Conservation (phyloP, 305 asterid genomes). For the Fraxinus angustifolia region DNA sequence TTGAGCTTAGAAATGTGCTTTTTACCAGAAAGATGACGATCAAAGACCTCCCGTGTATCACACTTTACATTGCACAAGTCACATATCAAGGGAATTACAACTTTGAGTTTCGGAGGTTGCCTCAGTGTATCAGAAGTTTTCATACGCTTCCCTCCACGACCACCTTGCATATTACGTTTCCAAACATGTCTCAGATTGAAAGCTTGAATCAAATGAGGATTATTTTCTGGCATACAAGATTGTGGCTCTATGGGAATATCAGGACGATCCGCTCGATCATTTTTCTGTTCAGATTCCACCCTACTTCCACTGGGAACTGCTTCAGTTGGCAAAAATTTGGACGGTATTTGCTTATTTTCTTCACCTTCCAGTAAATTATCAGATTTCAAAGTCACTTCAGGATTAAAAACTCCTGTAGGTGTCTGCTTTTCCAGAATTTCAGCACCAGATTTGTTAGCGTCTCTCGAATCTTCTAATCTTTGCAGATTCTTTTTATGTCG, state of each 20-base stretch:
- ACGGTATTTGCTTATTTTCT: slow-evolving; percentile 3
- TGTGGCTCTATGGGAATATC: slow-evolving; percentile 6
- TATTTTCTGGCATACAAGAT: background rate
- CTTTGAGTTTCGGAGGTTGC: slow-evolving; percentile 21
- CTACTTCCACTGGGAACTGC: slow-evolving; percentile 9
- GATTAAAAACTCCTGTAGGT: slow-evolving; percentile 9
- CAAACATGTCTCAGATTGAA: slow-evolving; percentile 7
- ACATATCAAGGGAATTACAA: slow-evolving; percentile 26
- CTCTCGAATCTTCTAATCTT: slow-evolving; percentile 11
- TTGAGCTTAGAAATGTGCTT: slow-evolving; percentile 27
- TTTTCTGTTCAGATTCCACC: slow-evolving; percentile 4
- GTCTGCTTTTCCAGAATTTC: background rate
- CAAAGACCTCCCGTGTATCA: slow-evolving; percentile 24
- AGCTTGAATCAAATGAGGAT: background rate
- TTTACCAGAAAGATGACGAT: slow-evolving; percentile 25
- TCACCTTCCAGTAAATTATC: background rate
- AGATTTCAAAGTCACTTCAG: background rate
- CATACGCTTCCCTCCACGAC: slow-evolving; percentile 21
- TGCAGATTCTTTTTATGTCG: slow-evolving; percentile 30
- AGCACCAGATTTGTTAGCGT: background rate
- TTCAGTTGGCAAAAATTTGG: slow-evolving; percentile 10
- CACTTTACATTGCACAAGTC: slow-evolving; percentile 32
- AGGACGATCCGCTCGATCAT: background rate
- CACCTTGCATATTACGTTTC: slow-evolving; percentile 16
- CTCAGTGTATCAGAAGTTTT: slow-evolving; percentile 12